Conservation (phyloP, 2,329 filamentous ascomycete species). For the Clarireedia paspali region DNA sequence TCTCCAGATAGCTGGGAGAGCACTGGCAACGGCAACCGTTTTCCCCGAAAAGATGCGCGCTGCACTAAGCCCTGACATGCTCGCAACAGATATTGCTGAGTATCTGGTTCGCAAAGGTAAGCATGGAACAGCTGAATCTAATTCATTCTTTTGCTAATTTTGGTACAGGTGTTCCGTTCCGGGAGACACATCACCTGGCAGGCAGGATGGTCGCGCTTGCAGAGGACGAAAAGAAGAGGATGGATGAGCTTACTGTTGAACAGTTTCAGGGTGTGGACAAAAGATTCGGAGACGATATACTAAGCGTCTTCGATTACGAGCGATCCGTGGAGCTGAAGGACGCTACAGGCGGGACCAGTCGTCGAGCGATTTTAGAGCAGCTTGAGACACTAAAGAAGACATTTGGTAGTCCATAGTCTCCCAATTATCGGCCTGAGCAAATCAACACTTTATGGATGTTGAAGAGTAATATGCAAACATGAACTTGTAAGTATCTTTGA, state of each 20-base stretch:
- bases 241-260: conserved; percentile 58
- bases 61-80: conserved; percentile 74
- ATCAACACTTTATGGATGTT: too few species aligned
- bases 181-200: conserved; percentile 73
- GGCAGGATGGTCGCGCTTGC: conserved; percentile 65
- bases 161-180: conserved; percentile 59
- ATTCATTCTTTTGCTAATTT: too few species aligned
- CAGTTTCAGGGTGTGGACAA: conserved; percentile 61
- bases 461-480: too few species aligned
- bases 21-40: conserved; percentile 64
- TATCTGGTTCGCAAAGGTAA: conserved; percentile 45
- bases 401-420: too few species aligned
- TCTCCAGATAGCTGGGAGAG: conserved; percentile 74
- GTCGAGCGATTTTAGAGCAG: conserved; percentile 57
- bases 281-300: conserved; percentile 65
- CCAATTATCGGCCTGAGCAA: too few species aligned
- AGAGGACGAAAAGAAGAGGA: conserved; percentile 57
- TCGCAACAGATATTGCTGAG: conserved; percentile 57
- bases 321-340: conserved; percentile 72
- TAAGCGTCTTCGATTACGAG: conserved; percentile 70
- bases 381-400: conserved; percentile 40
- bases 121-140: too few species aligned
- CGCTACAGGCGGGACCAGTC: conserved; percentile 72
- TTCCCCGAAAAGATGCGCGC: conserved; percentile 70
- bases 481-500: too few species aligned